Evolutionary conservation across 2,329 filamentous ascomycete genomes (phyloP), one percentile per base, ranked within the genome.

Genomic region (Nemania bipapillata): DNA sequence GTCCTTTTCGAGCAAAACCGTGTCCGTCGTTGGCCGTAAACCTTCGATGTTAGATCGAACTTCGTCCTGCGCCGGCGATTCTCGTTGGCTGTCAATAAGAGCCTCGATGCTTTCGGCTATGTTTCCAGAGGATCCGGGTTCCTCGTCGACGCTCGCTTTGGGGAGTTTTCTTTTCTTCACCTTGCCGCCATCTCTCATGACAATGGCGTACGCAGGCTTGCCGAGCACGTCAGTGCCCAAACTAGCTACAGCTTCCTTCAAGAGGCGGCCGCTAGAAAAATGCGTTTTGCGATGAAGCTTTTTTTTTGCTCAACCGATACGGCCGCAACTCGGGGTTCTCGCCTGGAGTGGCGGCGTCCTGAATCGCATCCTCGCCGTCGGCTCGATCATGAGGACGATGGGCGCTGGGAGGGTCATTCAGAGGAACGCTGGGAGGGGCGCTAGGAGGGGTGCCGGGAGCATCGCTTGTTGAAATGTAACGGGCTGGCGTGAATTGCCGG

Each of bases 41-140:
- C 83, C 82, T 35, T 87, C 78, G 20, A 89, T 83, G 65, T 86
- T 84, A 3, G 77, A 74, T 56, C 80, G 74, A 1, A 83, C 77
- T 49, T 86, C 82, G 20, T 80, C 76, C 1, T 70, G 58, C 0
- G 72, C 76, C 1, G 76, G 69, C 2, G 78, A 74, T 2, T 70
- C 69, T 1, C 68, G 72, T 32, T 79, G 73, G 9, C 74, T 71
- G 1, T 76, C 70, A 3, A 82, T 63, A 5, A 82, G 49, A 20
- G 73, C 71, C 61, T 80, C 72, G 69, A 83, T 79, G 17, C 79
- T 75, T 1, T 80, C 66, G 11, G 73, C 70, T 7, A 77, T 68
- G 9, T 77, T 30, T 20, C 70, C 69, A 0, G 70, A 67, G 6
- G 59, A 20, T 9, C 69, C 47, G 11, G 66, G 35, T 8, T 22